A percentile compares a stretch with the other conserved stretches of the same genome.
phyloP scores from a whole-genome alignment of 352 stramenopile genomes.

The Phytopythium delawarense region DNA sequence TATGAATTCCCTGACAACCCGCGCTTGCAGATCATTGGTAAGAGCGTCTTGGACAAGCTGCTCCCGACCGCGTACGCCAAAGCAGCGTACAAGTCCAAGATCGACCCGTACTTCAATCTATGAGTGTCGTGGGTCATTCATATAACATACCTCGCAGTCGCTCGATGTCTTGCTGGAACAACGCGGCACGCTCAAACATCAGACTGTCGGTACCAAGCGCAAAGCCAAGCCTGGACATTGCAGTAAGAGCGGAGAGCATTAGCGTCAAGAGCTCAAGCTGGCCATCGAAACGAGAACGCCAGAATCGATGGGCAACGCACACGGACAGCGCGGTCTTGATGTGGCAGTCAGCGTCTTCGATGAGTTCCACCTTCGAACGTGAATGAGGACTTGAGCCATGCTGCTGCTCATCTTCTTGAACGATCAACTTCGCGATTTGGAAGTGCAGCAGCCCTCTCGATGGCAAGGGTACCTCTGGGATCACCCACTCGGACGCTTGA shows the following conservation, averaged over 20 bases:
- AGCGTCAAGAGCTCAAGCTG: not conserved
- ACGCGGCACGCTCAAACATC: not conserved
- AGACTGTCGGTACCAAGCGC: not conserved
- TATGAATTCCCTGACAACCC: slow-evolving; percentile 58
- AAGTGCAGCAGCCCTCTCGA: slow-evolving; percentile 38
- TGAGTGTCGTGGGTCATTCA: slow-evolving; percentile 10
- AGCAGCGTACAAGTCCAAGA: slow-evolving; percentile 62
- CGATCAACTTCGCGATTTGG: slow-evolving; percentile 38
- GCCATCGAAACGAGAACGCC: not conserved
- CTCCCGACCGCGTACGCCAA: slow-evolving; percentile 63
- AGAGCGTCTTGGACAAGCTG: slow-evolving; percentile 44
- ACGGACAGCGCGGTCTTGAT: slow-evolving; percentile 1
- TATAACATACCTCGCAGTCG: not conserved
- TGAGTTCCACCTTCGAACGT: not conserved
- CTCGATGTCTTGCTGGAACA: slow-evolving; percentile 5
- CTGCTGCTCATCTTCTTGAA: slow-evolving; percentile 6
- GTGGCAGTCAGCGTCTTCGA: slow-evolving; percentile 2
- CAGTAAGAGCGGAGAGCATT: not conserved
- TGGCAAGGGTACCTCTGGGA: slow-evolving; percentile 31
- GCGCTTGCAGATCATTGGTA: slow-evolving; percentile 57
- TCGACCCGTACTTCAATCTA: slow-evolving; percentile 74
- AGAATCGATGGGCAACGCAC: not conserved
- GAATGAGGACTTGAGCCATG: not conserved
- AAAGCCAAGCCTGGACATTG: not conserved
- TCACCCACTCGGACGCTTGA: slow-evolving; percentile 32